Conservation (phyloP, 331 rosid genomes). For the Malus hybrid region DNA sequence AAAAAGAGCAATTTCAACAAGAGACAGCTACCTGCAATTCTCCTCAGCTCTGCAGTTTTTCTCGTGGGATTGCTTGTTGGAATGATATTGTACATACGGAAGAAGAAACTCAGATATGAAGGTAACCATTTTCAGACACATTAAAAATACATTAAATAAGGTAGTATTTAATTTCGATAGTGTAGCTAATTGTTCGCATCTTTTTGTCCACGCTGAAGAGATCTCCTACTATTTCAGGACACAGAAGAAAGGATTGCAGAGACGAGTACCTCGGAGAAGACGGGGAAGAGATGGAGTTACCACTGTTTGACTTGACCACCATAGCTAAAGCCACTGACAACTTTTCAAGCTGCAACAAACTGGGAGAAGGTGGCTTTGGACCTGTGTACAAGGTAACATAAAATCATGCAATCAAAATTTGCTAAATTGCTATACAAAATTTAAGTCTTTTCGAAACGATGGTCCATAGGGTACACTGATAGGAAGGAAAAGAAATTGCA, state of each 20-base stretch:
- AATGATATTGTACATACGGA: neutral
- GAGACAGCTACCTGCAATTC: neutral
- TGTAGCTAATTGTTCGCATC: too few relatives aligned
- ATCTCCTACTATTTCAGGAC: neutral
- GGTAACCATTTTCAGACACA: neutral
- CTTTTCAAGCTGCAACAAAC: constrained; percentile 17
- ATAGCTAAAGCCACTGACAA: constrained; percentile 16
- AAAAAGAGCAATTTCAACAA: neutral
- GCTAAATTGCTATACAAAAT: neutral
- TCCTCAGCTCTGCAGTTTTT: neutral
- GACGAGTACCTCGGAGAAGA: neutral
- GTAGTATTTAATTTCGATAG: neutral
- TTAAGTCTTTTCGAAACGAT: neutral
- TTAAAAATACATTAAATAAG: neutral
- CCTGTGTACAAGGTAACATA: constrained; percentile 20
- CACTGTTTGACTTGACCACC: constrained; percentile 2
- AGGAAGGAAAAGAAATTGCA: neutral
- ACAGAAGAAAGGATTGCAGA: neutral
- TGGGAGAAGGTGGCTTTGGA: constrained; percentile 34
- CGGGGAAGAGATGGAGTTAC: constrained; percentile 17
- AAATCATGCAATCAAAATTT: neutral
- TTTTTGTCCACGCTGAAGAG: neutral
- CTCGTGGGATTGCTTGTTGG: neutral
- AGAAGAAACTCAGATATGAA: neutral
- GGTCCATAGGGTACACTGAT: neutral